Evolutionary conservation across 495 filamentous ascomycete species (phyloP).

Genomic region (Penicillium samsonianum): DNA sequence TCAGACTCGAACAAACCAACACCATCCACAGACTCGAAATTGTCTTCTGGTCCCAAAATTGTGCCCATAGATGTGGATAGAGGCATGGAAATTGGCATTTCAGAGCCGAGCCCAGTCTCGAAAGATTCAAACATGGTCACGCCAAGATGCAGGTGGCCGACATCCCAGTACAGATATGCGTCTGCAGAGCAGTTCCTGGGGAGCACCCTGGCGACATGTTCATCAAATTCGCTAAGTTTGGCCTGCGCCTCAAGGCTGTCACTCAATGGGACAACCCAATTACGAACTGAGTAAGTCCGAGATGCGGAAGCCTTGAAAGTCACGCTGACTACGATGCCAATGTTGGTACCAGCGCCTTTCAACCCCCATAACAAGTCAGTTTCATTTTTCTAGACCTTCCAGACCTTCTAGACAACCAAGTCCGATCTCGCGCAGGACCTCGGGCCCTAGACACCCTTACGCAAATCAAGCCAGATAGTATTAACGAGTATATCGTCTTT

Average conservation of each 20-base stretch:
- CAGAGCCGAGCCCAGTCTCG: constrained; percentile 23
- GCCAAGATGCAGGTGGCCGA: constrained; percentile 51
- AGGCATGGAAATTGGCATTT: constrained; percentile 17
- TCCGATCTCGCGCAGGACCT: no score
- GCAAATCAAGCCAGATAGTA: no score
- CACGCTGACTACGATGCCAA: constrained; percentile 63
- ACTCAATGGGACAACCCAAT: constrained; percentile 52
- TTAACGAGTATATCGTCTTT: no score
- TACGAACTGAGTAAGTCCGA: constrained; percentile 46
- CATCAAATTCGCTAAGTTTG: constrained; percentile 48
- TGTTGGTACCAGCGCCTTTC: constrained; percentile 63
- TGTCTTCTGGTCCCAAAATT: constrained; percentile 41
- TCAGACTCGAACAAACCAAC: constrained; percentile 59
- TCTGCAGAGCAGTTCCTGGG: constrained; percentile 53
- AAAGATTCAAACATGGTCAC: constrained; percentile 54
- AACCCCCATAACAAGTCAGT: constrained; percentile 60
- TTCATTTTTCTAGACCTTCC: no score
- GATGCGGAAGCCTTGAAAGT: constrained; percentile 53
- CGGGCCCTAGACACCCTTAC: no score
- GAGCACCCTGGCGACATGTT: constrained; percentile 41
- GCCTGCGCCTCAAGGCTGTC: constrained; percentile 38
- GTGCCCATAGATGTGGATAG: no score
- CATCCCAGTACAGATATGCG: constrained; percentile 58
- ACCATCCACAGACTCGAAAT: constrained; percentile 44
- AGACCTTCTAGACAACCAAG: no score